A percentile compares a stretch with the other conserved stretches of the same genome.
These are phyloP conservation scores for Eucalyptus erythrocorys DNA, from an alignment of 345 rosid species.

Conservation along the genomic window DNA sequence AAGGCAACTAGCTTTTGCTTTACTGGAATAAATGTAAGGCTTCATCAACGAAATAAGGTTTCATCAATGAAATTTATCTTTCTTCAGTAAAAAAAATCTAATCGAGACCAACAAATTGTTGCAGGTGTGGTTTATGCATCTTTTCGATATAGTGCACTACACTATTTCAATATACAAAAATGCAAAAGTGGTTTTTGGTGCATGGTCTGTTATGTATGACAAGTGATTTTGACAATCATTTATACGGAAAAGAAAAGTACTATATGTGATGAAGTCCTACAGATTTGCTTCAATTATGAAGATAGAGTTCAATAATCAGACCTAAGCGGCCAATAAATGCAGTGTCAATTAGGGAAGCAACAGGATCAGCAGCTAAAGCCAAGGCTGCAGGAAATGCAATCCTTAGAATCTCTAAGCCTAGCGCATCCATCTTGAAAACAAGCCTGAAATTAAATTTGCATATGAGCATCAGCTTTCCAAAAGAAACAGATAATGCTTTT, in stretches of 20 bases:
- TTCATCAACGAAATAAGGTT: neutral
- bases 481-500: neutral
- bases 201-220: neutral
- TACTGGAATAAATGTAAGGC: neutral
- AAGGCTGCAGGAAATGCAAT: conserved; percentile 93
- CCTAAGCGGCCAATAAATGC: conserved; percentile 84
- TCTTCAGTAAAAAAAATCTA: neutral
- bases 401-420: conserved; percentile 63
- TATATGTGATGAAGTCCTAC: neutral
- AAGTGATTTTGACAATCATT: neutral
- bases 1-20: neutral
- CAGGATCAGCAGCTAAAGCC: conserved; percentile 92
- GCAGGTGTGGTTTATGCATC: neutral
- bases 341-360: conserved; percentile 91
- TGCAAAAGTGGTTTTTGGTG: neutral
- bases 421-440: conserved; percentile 66
- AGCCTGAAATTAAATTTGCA: conserved; percentile 17
- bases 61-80: neutral
- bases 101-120: neutral
- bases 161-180: neutral
- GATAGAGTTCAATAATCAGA: neutral
- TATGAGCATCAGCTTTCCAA: neutral
- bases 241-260: neutral
- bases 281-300: neutral
- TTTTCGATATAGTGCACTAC: neutral